These are phyloP conservation scores for Trichosporon sp. DNA, from an alignment of 1,284 basidiomycete genomes.

Conservation along the genomic window DNA sequence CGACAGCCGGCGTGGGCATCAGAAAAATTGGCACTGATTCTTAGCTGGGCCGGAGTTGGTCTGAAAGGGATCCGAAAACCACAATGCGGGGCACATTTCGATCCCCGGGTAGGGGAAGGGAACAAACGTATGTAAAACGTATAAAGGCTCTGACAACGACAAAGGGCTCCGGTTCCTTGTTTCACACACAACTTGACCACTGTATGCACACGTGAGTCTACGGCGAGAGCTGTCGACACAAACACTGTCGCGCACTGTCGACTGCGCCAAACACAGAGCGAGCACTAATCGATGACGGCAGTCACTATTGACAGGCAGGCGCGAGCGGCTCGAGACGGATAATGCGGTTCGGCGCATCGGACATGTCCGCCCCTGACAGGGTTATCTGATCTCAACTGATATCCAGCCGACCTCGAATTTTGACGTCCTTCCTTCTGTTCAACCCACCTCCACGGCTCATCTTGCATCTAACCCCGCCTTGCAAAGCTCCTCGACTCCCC, in stretches of 20 bases:
- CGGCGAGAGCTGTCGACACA: background rate
- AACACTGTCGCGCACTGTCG: background rate
- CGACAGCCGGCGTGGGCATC: background rate
- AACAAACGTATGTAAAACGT: background rate
- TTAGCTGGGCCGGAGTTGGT: background rate
- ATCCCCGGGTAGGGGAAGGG: background rate
- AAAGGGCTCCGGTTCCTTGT: background rate
- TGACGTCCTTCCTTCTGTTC: background rate
- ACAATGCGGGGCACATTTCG: background rate
- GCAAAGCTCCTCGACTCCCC: background rate
- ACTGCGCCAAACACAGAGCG: too few relatives aligned
- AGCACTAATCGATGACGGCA: background rate
- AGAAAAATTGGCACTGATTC: background rate
- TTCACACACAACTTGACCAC: background rate
- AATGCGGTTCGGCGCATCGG: background rate
- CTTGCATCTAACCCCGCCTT: background rate
- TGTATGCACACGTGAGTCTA: background rate
- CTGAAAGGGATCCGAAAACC: background rate
- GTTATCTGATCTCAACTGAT: background rate
- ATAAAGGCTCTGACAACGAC: background rate
- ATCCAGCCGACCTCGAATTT: background rate
- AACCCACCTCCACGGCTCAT: background rate
- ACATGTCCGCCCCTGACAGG: background rate
- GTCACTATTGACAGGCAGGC: too few relatives aligned
- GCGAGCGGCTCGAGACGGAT: background rate